phyloP scores from a whole-genome alignment of 1,284 basidiomycete species.

The Meripilus lineatus region DNA sequence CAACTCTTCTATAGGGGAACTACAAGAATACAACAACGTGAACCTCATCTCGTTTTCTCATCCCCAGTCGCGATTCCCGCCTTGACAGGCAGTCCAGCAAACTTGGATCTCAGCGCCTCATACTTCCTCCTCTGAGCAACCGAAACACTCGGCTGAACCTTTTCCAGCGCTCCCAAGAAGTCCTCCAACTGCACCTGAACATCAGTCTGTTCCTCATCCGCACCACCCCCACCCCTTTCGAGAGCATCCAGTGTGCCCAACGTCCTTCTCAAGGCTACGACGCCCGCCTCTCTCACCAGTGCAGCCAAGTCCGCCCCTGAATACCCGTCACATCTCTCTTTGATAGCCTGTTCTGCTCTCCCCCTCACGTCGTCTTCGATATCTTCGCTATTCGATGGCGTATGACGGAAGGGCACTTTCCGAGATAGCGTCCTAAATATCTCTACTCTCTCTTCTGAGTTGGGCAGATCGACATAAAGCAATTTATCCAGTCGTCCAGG shows the following conservation, averaged over 20 bases:
- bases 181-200: slow-evolving; percentile 59
- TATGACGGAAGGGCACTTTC: slow-evolving; percentile 68
- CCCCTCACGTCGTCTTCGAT: slow-evolving; percentile 25
- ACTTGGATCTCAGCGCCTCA: slow-evolving; percentile 72
- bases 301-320: slow-evolving; percentile 89
- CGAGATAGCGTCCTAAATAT: slow-evolving; percentile 76
- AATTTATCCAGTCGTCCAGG: slow-evolving; percentile 96
- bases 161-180: slow-evolving; percentile 73
- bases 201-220: slow-evolving; percentile 14
- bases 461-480: slow-evolving; percentile 92
- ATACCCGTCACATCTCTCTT: slow-evolving; percentile 76
- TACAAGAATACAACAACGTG: neutral
- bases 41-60: neutral
- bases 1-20: neutral
- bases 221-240: slow-evolving; percentile 27
- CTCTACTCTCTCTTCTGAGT: slow-evolving; percentile 74
- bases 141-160: slow-evolving; percentile 87
- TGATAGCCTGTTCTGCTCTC: slow-evolving; percentile 45
- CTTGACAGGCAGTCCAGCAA: slow-evolving; percentile 50
- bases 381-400: slow-evolving; percentile 15
- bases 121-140: slow-evolving; percentile 79
- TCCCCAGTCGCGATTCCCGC: neutral
- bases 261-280: slow-evolving; percentile 72
- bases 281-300: slow-evolving; percentile 87
- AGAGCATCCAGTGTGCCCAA: slow-evolving; percentile 62